These are phyloP conservation scores for Colletotrichum cuscutae DNA, from an alignment of 2,329 filamentous ascomycete species.

Conservation along the genomic window DNA sequence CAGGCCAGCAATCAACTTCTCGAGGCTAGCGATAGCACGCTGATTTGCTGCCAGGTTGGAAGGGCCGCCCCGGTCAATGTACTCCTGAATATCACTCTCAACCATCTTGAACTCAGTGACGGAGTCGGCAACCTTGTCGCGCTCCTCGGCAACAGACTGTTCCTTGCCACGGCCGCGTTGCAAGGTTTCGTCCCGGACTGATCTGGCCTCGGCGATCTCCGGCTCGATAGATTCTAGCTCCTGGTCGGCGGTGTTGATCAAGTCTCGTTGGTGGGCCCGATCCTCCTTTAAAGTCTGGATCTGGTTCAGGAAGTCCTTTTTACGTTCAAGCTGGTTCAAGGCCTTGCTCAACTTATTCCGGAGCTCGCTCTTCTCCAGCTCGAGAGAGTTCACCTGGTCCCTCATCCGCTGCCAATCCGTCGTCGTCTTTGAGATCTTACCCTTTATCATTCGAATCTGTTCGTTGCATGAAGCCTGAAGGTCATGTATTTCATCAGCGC, in stretches of 20 bases:
- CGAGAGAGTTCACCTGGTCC: constrained; percentile 74
- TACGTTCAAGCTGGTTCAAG: constrained; percentile 83
- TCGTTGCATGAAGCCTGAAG: constrained; percentile 75
- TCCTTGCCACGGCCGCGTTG: constrained; percentile 78
- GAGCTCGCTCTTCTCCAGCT: constrained; percentile 81
- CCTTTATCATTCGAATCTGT: constrained; percentile 72
- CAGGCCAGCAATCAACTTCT: constrained; percentile 71
- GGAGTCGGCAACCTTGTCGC: constrained; percentile 77
- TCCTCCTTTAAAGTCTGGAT: constrained; percentile 79
- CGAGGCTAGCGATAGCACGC: constrained; percentile 74
- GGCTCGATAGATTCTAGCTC: constrained; percentile 81
- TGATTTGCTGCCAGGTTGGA: constrained; percentile 76
- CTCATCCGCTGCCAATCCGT: constrained; percentile 78
- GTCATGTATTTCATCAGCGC: constrained; percentile 85
- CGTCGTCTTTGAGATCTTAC: constrained; percentile 71
- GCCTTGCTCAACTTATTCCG: constrained; percentile 77
- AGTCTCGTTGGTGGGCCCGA: constrained; percentile 74
- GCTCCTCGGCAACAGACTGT: constrained; percentile 75
- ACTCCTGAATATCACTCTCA: constrained; percentile 82
- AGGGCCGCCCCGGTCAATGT: constrained; percentile 80
- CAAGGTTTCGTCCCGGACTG: constrained; percentile 80
- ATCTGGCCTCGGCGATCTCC: constrained; percentile 78
- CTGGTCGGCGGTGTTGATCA: constrained; percentile 75
- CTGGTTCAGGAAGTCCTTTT: constrained; percentile 74
- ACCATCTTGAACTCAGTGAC: constrained; percentile 81